Percentiles rank a stretch among this genome's conserved stretches.
These are phyloP conservation scores for Alternaria brassicae DNA, from an alignment of 2,329 filamentous ascomycete species.

Conservation along the genomic window DNA sequence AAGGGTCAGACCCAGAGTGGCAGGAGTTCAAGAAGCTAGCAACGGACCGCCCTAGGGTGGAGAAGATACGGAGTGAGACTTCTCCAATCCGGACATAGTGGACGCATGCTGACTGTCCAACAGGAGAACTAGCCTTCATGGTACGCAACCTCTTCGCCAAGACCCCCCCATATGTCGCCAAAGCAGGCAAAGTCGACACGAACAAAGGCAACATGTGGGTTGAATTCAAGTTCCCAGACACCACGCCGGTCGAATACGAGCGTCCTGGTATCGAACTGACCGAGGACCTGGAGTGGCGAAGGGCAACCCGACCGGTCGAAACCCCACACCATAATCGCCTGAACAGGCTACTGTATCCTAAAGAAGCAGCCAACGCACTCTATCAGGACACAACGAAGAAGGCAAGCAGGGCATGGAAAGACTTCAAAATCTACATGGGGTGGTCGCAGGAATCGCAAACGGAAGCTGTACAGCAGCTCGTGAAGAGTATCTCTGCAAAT, in stretches of 20 bases:
- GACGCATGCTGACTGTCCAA: constrained; percentile 9
- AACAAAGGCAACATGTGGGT: constrained; percentile 56
- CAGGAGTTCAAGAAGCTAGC: constrained; percentile 58
- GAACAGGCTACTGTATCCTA: constrained; percentile 30
- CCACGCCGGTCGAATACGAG: constrained; percentile 58
- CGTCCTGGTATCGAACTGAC: constrained; percentile 54
- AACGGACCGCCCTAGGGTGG: constrained; percentile 51
- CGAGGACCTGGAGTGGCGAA: constrained; percentile 48
- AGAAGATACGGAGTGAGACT: constrained; percentile 49
- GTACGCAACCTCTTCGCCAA: constrained; percentile 42
- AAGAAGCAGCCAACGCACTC: constrained; percentile 28
- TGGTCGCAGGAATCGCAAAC: constrained; percentile 28
- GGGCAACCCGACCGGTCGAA: constrained; percentile 39
- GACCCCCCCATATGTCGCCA: constrained; percentile 38
- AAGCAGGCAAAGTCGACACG: constrained; percentile 50
- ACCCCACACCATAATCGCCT: constrained; percentile 49
- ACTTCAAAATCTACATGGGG: constrained; percentile 34
- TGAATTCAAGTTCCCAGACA: constrained; percentile 57
- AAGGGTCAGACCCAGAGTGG: constrained; percentile 62
- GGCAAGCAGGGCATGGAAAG: constrained; percentile 28
- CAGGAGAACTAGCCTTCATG: constrained; percentile 48
- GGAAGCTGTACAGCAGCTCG: constrained; percentile 20
- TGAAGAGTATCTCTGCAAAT: constrained; percentile 16
- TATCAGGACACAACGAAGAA: constrained; percentile 36
- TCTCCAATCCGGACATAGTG: background rate